Percentiles rank a stretch among this genome's conserved stretches.
Conservation (phyloP, 768 basidiomycete genomes). For the Candolleomyces efflorescens region DNA sequence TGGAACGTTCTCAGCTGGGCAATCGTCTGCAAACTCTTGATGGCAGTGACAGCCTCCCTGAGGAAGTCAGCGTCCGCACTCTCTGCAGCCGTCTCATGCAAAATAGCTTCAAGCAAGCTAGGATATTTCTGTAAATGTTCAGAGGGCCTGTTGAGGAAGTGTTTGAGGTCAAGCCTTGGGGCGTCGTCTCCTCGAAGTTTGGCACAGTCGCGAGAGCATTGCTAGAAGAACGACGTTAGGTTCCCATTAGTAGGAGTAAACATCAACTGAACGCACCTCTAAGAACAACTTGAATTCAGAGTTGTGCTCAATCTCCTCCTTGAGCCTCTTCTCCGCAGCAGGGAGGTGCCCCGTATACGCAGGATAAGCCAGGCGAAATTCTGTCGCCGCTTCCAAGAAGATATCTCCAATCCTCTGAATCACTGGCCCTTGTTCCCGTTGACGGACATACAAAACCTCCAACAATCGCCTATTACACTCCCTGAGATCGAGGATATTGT, state of each 20-base stretch:
- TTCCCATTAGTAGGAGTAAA: not conserved
- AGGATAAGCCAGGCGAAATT: constrained; percentile 84
- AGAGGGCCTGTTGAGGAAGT: constrained; percentile 73
- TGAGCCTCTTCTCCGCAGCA: constrained; percentile 78
- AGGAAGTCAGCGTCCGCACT: constrained; percentile 84
- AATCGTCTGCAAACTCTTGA: constrained; percentile 75
- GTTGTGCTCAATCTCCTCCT: constrained; percentile 83
- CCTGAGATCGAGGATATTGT: constrained; percentile 80
- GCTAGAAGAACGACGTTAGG: constrained; percentile 19
- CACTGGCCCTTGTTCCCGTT: constrained; percentile 79
- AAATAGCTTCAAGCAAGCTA: constrained; percentile 79
- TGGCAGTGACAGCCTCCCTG: constrained; percentile 77
- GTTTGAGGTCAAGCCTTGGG: constrained; percentile 61
- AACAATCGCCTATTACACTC: constrained; percentile 76
- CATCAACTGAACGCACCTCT: constrained; percentile 52
- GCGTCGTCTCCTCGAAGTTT: constrained; percentile 28
- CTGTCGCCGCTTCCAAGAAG: constrained; percentile 80
- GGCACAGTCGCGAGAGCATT: constrained; percentile 37
- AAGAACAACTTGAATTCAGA: constrained; percentile 79
- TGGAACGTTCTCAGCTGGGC: constrained; percentile 90
- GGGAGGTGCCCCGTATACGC: constrained; percentile 84
- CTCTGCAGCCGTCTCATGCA: constrained; percentile 73
- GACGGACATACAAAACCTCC: constrained; percentile 82
- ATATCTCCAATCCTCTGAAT: constrained; percentile 87
- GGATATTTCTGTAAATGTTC: constrained; percentile 86